Conservation (phyloP, 163 green algal species). For the Picocystis sp. region DNA sequence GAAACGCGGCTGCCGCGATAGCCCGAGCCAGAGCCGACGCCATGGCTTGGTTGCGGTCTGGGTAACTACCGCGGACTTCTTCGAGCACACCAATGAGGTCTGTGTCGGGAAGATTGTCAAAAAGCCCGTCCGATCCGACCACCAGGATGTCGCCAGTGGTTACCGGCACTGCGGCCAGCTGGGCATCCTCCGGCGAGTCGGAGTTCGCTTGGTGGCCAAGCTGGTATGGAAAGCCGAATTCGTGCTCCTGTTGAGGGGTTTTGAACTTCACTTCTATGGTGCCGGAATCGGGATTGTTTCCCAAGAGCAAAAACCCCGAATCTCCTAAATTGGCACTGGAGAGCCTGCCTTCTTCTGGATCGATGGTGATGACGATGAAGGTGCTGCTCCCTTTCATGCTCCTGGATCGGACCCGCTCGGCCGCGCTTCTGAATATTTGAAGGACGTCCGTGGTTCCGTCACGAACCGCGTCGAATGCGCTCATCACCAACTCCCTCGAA, state of each 20-base stretch:
- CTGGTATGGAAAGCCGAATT: slow-evolving; percentile 78
- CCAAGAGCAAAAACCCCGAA: slow-evolving; percentile 50
- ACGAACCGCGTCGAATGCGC: background rate
- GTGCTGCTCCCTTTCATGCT: slow-evolving; percentile 17
- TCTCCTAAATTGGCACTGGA: slow-evolving; percentile 63
- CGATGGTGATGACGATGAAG: slow-evolving; percentile 6
- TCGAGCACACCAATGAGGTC: slow-evolving; percentile 25
- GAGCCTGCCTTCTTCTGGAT: slow-evolving; percentile 6
- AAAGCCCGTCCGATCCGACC: slow-evolving; percentile 68
- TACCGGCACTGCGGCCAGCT: slow-evolving; percentile 49
- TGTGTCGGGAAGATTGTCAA: slow-evolving; percentile 66
- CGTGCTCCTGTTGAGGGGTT: slow-evolving; percentile 69
- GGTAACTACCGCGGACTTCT: background rate
- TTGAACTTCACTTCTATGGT: slow-evolving; percentile 31
- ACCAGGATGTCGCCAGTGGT: slow-evolving; percentile 53
- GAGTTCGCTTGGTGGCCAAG: slow-evolving; percentile 53
- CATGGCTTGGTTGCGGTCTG: background rate
- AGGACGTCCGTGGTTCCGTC: background rate
- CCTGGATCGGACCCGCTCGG: slow-evolving; percentile 2
- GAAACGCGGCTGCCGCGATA: slow-evolving; percentile 40
- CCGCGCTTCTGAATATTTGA: slow-evolving; percentile 1
- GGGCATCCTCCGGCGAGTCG: slow-evolving; percentile 41
- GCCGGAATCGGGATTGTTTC: background rate
- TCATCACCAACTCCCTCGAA: slow-evolving; percentile 4
- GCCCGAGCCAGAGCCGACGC: slow-evolving; percentile 21